Conservation (phyloP, 2,329 filamentous ascomycete genomes). For the Talaromyces albobiverticillius region DNA sequence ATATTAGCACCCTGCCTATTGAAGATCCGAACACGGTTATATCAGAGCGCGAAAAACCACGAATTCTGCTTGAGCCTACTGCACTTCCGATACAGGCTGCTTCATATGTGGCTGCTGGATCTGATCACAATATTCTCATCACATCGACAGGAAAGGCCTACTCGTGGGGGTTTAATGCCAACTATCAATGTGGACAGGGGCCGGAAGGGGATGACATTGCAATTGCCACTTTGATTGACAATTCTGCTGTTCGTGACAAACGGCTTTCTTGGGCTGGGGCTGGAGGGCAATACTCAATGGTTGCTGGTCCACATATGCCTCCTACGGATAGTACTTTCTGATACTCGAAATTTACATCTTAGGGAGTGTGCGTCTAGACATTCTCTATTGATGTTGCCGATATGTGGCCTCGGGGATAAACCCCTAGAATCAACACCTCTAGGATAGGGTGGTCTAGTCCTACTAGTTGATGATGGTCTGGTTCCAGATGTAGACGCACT, state of each 20-base stretch:
- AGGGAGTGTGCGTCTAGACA: too few species aligned
- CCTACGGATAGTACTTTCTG: too few species aligned
- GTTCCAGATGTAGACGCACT: too few species aligned
- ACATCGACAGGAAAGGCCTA: constrained; percentile 18
- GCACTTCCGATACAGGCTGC: constrained; percentile 1
- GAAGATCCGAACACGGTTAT: constrained; percentile 9
- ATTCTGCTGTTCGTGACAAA: constrained; percentile 14
- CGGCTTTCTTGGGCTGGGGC: constrained; percentile 18
- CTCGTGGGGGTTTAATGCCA: constrained; percentile 18
- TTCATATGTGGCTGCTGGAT: constrained; percentile 15
- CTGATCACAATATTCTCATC: constrained; percentile 16
- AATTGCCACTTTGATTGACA: constrained; percentile 14
- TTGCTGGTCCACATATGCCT: not conserved
- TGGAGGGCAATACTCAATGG: constrained; percentile 12
- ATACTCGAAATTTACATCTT: too few species aligned
- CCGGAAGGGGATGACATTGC: constrained; percentile 12
- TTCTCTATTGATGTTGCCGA: too few species aligned
- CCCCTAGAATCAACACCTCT: too few species aligned
- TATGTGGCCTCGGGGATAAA: too few species aligned
- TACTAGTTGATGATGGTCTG: too few species aligned
- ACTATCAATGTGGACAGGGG: constrained; percentile 16
- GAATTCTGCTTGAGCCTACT: constrained; percentile 14
- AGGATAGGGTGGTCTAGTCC: too few species aligned
- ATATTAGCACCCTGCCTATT: not conserved
- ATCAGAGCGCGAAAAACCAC: constrained; percentile 11